These are phyloP conservation scores for Podospora pseudopauciseta DNA, from an alignment of 495 filamentous ascomycete genomes.

Conservation along the genomic window DNA sequence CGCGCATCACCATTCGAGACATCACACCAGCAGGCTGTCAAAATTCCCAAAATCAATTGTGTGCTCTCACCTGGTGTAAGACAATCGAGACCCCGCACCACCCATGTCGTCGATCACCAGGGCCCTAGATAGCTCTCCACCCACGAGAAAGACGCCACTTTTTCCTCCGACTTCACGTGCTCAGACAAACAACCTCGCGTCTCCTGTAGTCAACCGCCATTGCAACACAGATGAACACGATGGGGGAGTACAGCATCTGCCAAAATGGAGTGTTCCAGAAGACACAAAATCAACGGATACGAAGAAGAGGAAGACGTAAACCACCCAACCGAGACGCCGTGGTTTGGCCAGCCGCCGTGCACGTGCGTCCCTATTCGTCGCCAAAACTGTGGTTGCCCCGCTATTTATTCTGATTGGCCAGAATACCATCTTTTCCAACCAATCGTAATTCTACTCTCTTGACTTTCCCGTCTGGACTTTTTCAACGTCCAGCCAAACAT, in stretches of 20 bases:
- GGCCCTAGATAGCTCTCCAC: background rate
- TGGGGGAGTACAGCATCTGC: constrained; percentile 20
- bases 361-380: constrained; percentile 22
- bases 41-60: background rate
- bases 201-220: background rate
- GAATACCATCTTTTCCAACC: constrained; percentile 22
- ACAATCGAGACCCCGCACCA: background rate
- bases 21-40: background rate
- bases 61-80: background rate
- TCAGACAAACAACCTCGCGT: background rate
- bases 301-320: constrained; percentile 21
- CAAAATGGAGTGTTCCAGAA: constrained; percentile 3
- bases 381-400: constrained; percentile 7
- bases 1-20: too few relatives aligned
- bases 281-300: background rate
- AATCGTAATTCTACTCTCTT: constrained; percentile 12
- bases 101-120: background rate
- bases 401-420: constrained; percentile 26
- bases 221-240: background rate
- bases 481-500: background rate
- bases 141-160: background rate
- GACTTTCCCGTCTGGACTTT: background rate
- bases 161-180: background rate
- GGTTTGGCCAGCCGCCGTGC: constrained; percentile 23
- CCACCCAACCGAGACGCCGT: constrained; percentile 23